These are phyloP conservation scores for Lactarius hengduanensis DNA, from an alignment of 768 basidiomycete species.

Conservation along the genomic window DNA sequence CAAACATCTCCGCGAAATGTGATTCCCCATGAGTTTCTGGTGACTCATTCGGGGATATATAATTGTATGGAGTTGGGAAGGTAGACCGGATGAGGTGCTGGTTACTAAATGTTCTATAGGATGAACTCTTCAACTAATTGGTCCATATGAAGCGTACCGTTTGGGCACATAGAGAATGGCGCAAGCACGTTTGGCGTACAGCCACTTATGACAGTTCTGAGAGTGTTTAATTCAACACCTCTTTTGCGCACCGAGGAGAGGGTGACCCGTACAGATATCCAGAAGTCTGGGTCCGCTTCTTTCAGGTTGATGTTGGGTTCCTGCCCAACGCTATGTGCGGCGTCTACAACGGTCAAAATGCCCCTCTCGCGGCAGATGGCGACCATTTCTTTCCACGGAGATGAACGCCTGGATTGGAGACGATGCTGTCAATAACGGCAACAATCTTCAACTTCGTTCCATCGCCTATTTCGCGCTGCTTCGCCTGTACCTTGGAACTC, in stretches of 20 bases:
- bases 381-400: slow-evolving; percentile 71
- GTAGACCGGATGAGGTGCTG: slow-evolving; percentile 60
- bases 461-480: slow-evolving; percentile 25
- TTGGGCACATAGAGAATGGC: slow-evolving; percentile 74
- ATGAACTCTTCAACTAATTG: neutral
- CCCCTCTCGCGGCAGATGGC: slow-evolving; percentile 61
- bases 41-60: slow-evolving; percentile 47
- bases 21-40: slow-evolving; percentile 33
- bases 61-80: slow-evolving; percentile 55
- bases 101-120: slow-evolving; percentile 44
- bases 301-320: slow-evolving; percentile 59
- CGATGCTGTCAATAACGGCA: slow-evolving; percentile 67
- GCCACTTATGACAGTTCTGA: slow-evolving; percentile 87
- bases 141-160: slow-evolving; percentile 39
- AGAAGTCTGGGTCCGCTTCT: slow-evolving; percentile 66
- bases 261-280: slow-evolving; percentile 57
- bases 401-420: slow-evolving; percentile 56
- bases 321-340: slow-evolving; percentile 76
- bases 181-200: slow-evolving; percentile 64
- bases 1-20: slow-evolving; percentile 51
- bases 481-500: slow-evolving; percentile 26
- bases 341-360: slow-evolving; percentile 71
- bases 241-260: neutral
- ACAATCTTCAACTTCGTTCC: slow-evolving; percentile 48
- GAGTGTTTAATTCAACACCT: neutral